Conservation (phyloP, 257 asterid species). For the Datura wrightii region DNA sequence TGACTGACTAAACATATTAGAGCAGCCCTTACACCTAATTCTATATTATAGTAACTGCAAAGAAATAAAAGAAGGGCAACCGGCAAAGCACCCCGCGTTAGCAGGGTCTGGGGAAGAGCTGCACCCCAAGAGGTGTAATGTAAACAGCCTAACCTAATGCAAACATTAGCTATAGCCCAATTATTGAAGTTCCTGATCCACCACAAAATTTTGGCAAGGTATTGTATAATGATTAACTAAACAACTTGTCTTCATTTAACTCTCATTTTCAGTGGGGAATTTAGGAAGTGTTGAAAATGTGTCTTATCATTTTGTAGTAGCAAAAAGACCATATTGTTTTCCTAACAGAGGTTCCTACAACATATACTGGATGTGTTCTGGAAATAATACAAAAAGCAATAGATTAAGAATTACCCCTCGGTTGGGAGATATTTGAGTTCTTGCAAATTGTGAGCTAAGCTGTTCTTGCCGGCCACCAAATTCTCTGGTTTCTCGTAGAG, state of each 20-base stretch:
- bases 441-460: slow-evolving; percentile 41
- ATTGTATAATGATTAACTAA: not conserved
- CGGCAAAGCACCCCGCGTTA: too few relatives aligned
- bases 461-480: slow-evolving; percentile 38
- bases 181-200: slow-evolving; percentile 22
- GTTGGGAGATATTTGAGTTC: slow-evolving; percentile 60
- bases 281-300: not conserved
- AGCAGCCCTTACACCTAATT: not conserved
- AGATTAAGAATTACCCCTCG: slow-evolving; percentile 46
- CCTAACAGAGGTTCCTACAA: not conserved
- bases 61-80: not conserved
- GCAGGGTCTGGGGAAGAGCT: too few relatives aligned
- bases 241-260: slow-evolving; percentile 6
- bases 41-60: not conserved
- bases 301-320: not conserved
- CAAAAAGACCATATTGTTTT: not conserved
- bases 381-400: slow-evolving; percentile 22
- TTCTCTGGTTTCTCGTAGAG: slow-evolving; percentile 48
- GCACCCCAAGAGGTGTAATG: too few relatives aligned
- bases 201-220: not conserved
- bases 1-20: not conserved
- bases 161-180: not conserved
- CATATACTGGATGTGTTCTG: not conserved
- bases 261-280: slow-evolving; percentile 1
- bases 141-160: too few relatives aligned